Evolutionary conservation across 805 yeast genomes (phyloP).

Genomic region (Wickerhamiella vanderwaltii): DNA sequence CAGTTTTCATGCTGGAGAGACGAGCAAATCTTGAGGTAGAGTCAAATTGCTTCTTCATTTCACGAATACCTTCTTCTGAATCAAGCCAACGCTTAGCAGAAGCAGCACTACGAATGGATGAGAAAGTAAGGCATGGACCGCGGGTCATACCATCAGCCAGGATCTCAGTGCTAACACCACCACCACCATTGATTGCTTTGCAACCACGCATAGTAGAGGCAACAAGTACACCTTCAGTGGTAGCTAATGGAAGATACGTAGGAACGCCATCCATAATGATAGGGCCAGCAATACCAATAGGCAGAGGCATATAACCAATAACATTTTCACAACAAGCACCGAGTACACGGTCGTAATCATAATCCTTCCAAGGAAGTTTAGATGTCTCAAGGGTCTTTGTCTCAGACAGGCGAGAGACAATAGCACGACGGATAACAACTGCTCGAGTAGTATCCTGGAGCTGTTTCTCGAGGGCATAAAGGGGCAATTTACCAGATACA

Average conservation of each 20-base stretch:
- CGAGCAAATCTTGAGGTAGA: slow-evolving; percentile 97
- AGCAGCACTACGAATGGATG: slow-evolving; percentile 75
- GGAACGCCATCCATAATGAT: slow-evolving; percentile 78
- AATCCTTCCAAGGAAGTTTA: slow-evolving; percentile 65
- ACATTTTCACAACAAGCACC: slow-evolving; percentile 99
- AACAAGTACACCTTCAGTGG: slow-evolving; percentile 97
- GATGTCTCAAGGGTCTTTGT: slow-evolving; percentile 66
- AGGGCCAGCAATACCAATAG: slow-evolving; percentile 98
- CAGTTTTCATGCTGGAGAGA: slow-evolving; percentile 78
- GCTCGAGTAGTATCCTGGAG: slow-evolving; percentile 84
- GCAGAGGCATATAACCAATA: slow-evolving; percentile 90
- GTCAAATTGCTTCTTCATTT: slow-evolving; percentile 78
- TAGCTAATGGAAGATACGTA: slow-evolving; percentile 94
- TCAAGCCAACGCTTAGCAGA: slow-evolving; percentile 92
- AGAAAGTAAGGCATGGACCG: slow-evolving; percentile 94
- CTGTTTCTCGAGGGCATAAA: slow-evolving; percentile 90
- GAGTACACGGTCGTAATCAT: slow-evolving; percentile 89
- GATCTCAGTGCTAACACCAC: slow-evolving; percentile 85
- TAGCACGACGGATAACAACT: slow-evolving; percentile 80
- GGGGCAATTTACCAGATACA: slow-evolving; percentile 65
- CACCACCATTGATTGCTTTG: slow-evolving; percentile 94
- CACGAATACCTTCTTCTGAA: slow-evolving; percentile 80
- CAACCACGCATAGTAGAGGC: slow-evolving; percentile 99
- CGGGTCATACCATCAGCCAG: slow-evolving; percentile 98
- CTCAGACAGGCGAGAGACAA: slow-evolving; percentile 72